Percentiles rank a stretch among this genome's conserved stretches.
Conservation (phyloP, 441 rosid species). For the Corymbia citriodora region DNA sequence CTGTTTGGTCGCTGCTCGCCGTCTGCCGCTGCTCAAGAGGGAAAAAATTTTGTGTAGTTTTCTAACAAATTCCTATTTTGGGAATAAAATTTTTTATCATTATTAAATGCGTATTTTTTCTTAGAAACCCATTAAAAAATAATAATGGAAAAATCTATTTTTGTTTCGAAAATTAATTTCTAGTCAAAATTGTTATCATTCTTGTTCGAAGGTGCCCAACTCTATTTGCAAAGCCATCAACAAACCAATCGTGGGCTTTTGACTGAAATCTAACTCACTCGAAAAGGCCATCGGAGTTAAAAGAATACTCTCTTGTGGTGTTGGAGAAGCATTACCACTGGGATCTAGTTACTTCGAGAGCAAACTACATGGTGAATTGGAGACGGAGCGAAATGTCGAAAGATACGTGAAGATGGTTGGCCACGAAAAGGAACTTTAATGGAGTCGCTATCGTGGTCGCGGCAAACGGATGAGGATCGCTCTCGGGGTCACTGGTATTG, state of each 20-base stretch:
- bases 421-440: background rate
- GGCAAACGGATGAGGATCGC: background rate
- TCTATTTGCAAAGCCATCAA: background rate
- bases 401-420: background rate
- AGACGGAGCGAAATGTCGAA: background rate
- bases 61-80: no score
- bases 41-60: no score
- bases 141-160: no score
- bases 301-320: background rate
- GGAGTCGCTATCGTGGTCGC: background rate
- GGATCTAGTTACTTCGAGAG: background rate
- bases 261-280: background rate
- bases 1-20: no score
- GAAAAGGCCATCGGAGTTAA: background rate
- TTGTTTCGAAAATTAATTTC: background rate
- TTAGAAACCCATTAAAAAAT: fast-evolving
- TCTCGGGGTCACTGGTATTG: background rate
- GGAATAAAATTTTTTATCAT: fast-evolving
- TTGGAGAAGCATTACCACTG: background rate
- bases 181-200: no score
- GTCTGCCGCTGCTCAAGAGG: no score
- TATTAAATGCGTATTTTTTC: no score
- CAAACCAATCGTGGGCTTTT: background rate
- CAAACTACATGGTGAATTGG: background rate
- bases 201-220: background rate